Conservation (phyloP, 2,329 filamentous ascomycete species). For the Pseudofabraea citricarpa region DNA sequence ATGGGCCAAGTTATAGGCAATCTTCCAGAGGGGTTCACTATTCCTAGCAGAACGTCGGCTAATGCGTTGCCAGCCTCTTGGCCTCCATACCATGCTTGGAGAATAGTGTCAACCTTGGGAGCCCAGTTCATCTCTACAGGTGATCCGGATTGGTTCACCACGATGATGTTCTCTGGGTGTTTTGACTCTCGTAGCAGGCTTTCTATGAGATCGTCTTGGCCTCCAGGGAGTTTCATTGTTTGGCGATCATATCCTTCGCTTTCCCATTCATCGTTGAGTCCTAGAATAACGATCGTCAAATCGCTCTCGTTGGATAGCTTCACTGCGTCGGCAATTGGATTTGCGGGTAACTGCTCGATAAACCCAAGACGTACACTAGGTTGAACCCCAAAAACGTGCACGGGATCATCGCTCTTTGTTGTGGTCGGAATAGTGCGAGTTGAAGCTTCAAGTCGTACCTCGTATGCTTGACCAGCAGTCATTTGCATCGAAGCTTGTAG, state of each 20-base stretch:
- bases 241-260: conserved; percentile 54
- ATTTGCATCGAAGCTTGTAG: neutral
- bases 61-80: conserved; percentile 65
- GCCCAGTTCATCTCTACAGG: conserved; percentile 5
- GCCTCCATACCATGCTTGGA: conserved; percentile 42
- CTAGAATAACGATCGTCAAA: conserved; percentile 9
- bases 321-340: conserved; percentile 10
- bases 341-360: neutral
- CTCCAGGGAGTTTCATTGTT: conserved; percentile 52
- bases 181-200: neutral
- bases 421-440: neutral
- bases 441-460: neutral
- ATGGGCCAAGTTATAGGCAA: conserved; percentile 2
- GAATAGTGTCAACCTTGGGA: neutral
- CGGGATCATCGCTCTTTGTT: neutral
- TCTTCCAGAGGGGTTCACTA: conserved; percentile 1
- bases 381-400: conserved; percentile 1
- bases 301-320: conserved; percentile 5
- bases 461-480: neutral
- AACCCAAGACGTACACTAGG: neutral
- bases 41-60: conserved; percentile 58
- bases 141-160: conserved; percentile 3
- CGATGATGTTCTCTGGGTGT: neutral
- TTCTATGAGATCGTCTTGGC: conserved; percentile 1
- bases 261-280: conserved; percentile 12